phyloP scores from a whole-genome alignment of 2,329 filamentous ascomycete species.

The Sporothrix brasiliensis region DNA sequence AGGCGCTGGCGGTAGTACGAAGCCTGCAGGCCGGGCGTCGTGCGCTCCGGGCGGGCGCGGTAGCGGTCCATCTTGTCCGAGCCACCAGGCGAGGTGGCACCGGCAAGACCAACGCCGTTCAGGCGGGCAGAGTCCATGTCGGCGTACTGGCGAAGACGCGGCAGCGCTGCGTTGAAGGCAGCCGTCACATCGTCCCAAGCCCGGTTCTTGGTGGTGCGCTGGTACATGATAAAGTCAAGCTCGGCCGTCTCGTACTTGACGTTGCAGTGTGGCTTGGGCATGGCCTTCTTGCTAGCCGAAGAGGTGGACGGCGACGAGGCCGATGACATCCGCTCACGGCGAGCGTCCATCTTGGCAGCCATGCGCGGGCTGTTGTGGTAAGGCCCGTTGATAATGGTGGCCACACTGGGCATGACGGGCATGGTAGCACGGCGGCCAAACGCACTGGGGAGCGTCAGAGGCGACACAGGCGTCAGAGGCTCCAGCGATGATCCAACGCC shows the following conservation, averaged over 20 bases:
- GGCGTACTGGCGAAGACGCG: constrained; percentile 36
- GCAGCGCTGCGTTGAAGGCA: constrained; percentile 36
- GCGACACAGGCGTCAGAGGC: constrained; percentile 33
- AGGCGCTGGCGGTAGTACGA: constrained; percentile 38
- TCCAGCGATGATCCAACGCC: not conserved
- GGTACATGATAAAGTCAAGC: constrained; percentile 39
- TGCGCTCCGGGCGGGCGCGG: constrained; percentile 36
- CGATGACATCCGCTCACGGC: constrained; percentile 18
- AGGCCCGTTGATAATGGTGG: constrained; percentile 25
- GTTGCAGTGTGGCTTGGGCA: constrained; percentile 37
- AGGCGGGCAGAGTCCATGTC: constrained; percentile 32
- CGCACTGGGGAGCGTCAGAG: constrained; percentile 26
- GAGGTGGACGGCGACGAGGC: not conserved
- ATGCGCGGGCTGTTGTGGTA: constrained; percentile 26
- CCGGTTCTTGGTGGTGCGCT: constrained; percentile 37
- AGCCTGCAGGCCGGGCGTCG: constrained; percentile 37
- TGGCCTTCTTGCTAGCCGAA: constrained; percentile 6
- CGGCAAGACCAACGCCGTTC: constrained; percentile 1
- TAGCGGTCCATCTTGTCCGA: constrained; percentile 32
- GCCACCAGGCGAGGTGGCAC: constrained; percentile 7
- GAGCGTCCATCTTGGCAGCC: constrained; percentile 27
- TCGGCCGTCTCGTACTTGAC: constrained; percentile 38
- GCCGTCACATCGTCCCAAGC: constrained; percentile 37
- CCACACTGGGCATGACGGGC: constrained; percentile 13
- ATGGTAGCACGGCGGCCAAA: constrained; percentile 24